Evolutionary conservation across 1,139 yeast genomes (phyloP).

Genomic region (Candida sp.): DNA sequence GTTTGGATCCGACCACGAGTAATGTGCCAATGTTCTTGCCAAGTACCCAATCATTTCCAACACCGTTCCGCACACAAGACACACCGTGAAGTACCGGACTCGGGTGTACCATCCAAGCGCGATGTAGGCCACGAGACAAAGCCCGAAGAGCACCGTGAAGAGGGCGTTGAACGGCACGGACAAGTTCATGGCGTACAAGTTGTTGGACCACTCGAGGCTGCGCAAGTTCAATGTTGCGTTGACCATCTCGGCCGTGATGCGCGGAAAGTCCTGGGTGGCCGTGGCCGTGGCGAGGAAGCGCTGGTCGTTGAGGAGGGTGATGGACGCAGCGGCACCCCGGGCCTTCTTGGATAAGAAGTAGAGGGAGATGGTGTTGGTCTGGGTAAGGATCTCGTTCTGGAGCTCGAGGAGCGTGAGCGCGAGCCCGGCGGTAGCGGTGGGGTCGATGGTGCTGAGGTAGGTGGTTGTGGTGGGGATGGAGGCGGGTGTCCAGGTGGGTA

Average conservation of each 20-base stretch:
- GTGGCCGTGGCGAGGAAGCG: constrained; percentile 45
- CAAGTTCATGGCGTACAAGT: constrained; percentile 35
- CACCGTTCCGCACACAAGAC: constrained; percentile 62
- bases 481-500: constrained; percentile 23
- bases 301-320: constrained; percentile 34
- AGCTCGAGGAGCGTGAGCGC: constrained; percentile 10
- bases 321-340: constrained; percentile 42
- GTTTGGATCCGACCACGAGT: constrained; percentile 27
- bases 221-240: constrained; percentile 36
- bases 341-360: constrained; percentile 14
- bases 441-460: constrained; percentile 17
- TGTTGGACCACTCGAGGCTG: constrained; percentile 24
- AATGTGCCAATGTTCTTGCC: constrained; percentile 55
- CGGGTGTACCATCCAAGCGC: constrained; percentile 35
- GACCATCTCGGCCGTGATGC: constrained; percentile 35
- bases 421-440: constrained; percentile 23
- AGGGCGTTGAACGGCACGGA: constrained; percentile 27
- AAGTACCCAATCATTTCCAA: constrained; percentile 76
- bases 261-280: constrained; percentile 24
- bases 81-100: constrained; percentile 74
- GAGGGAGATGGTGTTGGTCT: constrained; percentile 15
- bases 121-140: constrained; percentile 24
- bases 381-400: constrained; percentile 15
- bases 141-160: constrained; percentile 24
- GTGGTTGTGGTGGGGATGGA: constrained; percentile 15